Evolutionary conservation across 2,329 filamentous ascomycete species (phyloP).

Genomic region (Elsinoe perseae): DNA sequence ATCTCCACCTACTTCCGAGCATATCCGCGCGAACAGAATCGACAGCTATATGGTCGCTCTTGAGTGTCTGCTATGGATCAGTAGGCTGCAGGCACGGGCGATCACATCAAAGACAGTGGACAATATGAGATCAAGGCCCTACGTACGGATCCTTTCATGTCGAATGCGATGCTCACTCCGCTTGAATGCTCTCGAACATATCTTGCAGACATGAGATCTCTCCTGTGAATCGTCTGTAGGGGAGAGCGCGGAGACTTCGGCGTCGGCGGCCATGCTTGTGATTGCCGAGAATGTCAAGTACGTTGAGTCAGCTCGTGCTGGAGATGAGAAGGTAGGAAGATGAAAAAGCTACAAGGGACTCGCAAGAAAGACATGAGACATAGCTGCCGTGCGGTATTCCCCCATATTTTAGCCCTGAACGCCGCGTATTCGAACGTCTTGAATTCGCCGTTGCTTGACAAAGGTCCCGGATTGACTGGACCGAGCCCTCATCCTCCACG

Average conservation of each 20-base stretch:
- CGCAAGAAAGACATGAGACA: neutral
- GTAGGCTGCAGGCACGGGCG: neutral
- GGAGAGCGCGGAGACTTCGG: slow-evolving; percentile 12
- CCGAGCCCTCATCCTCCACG: slow-evolving; percentile 11
- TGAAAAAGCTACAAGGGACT: neutral
- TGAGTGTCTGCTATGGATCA: neutral
- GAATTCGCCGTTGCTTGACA: neutral
- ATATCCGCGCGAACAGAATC: slow-evolving; percentile 10
- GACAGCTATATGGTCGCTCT: slow-evolving; percentile 11
- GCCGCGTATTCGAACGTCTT: neutral
- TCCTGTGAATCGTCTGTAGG: slow-evolving; percentile 11
- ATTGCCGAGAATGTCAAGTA: neutral
- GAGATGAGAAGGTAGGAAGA: neutral
- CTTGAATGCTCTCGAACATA: slow-evolving; percentile 12
- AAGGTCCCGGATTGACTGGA: neutral
- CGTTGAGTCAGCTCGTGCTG: neutral
- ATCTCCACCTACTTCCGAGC: neutral
- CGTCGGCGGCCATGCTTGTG: neutral
- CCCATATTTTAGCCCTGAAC: slow-evolving; percentile 11
- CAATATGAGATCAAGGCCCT: neutral
- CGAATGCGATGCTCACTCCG: slow-evolving; percentile 12
- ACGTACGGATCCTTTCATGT: slow-evolving; percentile 9
- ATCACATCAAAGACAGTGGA: no score
- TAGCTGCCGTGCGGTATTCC: neutral
- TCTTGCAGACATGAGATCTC: slow-evolving; percentile 10